phyloP scores from a whole-genome alignment of 2,329 filamentous ascomycete genomes.

The Diaporthe capsici region DNA sequence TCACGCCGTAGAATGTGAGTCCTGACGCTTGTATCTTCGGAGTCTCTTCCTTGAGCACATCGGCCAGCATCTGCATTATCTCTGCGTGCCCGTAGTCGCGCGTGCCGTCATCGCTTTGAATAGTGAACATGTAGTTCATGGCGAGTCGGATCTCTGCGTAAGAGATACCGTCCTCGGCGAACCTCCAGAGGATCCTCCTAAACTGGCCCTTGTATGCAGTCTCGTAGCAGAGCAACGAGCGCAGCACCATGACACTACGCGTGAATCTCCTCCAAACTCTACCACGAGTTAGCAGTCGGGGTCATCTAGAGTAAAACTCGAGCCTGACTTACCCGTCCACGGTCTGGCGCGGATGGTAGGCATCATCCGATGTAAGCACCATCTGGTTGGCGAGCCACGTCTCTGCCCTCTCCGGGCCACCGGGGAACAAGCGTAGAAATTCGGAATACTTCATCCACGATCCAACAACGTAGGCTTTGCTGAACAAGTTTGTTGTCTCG shows the following conservation, averaged over 20 bases:
- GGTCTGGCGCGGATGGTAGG: slow-evolving; percentile 22
- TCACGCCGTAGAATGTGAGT: not conserved
- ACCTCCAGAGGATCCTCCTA: slow-evolving; percentile 64
- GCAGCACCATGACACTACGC: slow-evolving; percentile 60
- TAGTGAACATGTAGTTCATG: slow-evolving; percentile 1
- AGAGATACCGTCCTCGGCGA: slow-evolving; percentile 70
- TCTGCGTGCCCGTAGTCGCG: slow-evolving; percentile 1
- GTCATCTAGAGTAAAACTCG: not conserved
- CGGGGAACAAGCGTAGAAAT: slow-evolving; percentile 5
- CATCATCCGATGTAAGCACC: not conserved
- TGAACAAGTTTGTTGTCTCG: slow-evolving; percentile 60
- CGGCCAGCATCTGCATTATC: slow-evolving; percentile 5
- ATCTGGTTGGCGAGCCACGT: slow-evolving; percentile 63
- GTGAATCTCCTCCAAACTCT: slow-evolving; percentile 12
- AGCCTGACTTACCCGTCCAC: not conserved
- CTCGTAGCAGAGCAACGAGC: slow-evolving; percentile 71
- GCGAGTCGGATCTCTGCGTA: slow-evolving; percentile 70
- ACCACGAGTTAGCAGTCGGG: not conserved
- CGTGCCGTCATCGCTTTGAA: not conserved
- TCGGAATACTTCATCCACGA: slow-evolving; percentile 25
- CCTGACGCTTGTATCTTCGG: slow-evolving; percentile 22
- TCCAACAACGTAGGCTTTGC: slow-evolving; percentile 61
- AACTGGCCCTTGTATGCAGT: slow-evolving; percentile 69
- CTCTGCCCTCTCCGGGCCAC: slow-evolving; percentile 67
- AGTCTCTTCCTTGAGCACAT: slow-evolving; percentile 5